Conservation (phyloP, 2,329 filamentous ascomycete species). For the Neopestalotiopsis sp. region DNA sequence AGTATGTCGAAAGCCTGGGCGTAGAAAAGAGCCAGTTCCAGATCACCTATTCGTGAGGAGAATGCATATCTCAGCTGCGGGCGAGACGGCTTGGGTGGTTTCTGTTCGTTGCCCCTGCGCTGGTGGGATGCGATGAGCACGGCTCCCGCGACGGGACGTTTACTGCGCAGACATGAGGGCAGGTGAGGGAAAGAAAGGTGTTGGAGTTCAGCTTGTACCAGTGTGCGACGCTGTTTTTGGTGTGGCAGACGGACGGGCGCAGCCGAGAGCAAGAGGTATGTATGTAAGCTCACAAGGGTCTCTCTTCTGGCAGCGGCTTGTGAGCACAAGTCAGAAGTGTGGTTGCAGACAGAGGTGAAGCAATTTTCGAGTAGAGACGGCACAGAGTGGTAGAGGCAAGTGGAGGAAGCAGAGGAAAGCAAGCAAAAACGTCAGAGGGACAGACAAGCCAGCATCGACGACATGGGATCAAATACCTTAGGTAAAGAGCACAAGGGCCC, state of each 20-base stretch:
- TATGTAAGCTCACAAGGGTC: neutral
- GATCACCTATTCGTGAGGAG: neutral
- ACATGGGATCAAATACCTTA: neutral
- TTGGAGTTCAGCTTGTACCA: neutral
- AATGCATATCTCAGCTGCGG: conserved; percentile 10
- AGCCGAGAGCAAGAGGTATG: neutral
- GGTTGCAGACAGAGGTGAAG: neutral
- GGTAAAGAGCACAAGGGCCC: neutral
- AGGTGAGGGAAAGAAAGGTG: neutral
- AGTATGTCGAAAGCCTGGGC: neutral
- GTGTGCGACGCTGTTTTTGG: conserved; percentile 9
- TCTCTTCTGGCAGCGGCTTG: conserved; percentile 12
- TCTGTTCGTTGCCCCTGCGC: neutral
- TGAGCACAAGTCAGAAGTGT: neutral
- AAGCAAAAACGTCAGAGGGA: neutral
- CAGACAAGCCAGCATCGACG: neutral
- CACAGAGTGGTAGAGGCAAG: neutral
- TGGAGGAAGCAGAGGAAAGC: neutral
- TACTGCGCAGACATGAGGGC: neutral
- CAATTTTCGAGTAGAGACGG: neutral
- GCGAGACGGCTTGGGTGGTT: neutral
- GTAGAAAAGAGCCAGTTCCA: neutral
- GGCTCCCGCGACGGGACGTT: conserved; percentile 6
- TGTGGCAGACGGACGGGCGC: conserved; percentile 6
- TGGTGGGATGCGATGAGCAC: neutral